Base-by-base conservation (phyloP, 208 protist genomes). In the Leishmania arabica region DNA sequence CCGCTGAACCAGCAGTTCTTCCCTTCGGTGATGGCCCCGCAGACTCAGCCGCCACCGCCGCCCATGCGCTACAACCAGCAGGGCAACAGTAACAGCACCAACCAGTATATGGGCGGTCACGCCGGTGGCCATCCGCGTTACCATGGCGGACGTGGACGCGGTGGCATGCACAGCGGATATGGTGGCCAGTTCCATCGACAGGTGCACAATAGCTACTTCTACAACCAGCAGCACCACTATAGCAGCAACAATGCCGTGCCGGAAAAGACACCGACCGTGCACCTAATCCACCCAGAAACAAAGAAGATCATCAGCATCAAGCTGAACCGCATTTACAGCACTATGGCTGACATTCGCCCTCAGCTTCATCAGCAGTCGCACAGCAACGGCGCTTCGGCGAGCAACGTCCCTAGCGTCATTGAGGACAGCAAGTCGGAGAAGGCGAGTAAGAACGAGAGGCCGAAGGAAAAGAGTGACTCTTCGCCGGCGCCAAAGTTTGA, bases 191-290 rank as follows among this genome's bases (percentile, higher is more conserved):
- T 84, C 47, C 79, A 87, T 66, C 82, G 78, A 3, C 85, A 86
- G 83, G 81, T 88, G 65, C 87, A 91, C 81, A 89, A 89, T 81
- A 86, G 53, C 71, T 86, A 85, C 82, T 86, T 78, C 78, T 89
- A 87, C 84, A 86, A 89, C 69, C 86, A 87, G 81, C 83, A 88
- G 51, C 83, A 89, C 82, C 84, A 88, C 81, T 87, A 83, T 84
- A 85, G 79, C 80, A 90, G 82, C 86, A 93, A 93, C 82, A 93
- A 93, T 79, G 88, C 88, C n/a, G 88, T 93, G 70, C 90, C 90
- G 24, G 90, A 93, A 84, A 89, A 88, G 87, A 93, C 90, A 17
- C 88, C 86, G 40, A 93, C 90, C 51, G 75, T 92, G 45, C 89
- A 85, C 47, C 56, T 93, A 8, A 75, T 82, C 31, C 76, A 93